Percentiles rank a stretch among this genome's conserved stretches.
Evolutionary conservation across 345 rosid genomes (phyloP).

Genomic region (Eucalyptus regnans): DNA sequence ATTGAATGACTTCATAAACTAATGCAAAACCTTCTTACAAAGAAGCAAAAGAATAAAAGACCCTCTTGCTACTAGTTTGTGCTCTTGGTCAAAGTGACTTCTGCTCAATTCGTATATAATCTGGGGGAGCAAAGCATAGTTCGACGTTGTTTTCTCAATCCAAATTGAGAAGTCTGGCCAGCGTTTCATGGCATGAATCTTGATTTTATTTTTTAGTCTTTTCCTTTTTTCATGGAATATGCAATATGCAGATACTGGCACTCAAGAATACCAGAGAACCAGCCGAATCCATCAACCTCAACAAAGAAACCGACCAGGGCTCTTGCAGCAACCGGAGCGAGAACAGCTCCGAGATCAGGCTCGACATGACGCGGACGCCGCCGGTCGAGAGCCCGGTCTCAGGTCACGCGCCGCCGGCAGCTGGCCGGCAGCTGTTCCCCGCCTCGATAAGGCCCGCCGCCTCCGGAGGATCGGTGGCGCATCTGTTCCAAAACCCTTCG

Average conservation of each 20-base stretch:
- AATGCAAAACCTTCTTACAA: not conserved
- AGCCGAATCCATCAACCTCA: conserved; percentile 77
- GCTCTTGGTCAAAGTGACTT: not conserved
- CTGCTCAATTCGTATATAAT: not conserved
- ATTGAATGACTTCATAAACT: not conserved
- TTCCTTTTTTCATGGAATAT: not conserved
- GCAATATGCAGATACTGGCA: conserved; percentile 58
- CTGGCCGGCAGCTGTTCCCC: conserved; percentile 54
- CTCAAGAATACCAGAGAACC: conserved; percentile 67
- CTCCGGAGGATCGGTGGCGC: conserved; percentile 14
- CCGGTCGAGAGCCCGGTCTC: conserved; percentile 75
- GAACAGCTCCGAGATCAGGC: conserved; percentile 75
- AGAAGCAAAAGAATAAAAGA: not conserved
- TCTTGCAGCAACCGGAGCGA: conserved; percentile 93
- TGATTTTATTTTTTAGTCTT: not conserved
- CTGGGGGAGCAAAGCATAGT: not conserved
- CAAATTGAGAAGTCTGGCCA: not conserved
- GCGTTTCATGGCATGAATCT: not conserved
- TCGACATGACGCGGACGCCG: conserved; percentile 68
- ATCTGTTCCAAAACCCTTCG: conserved; percentile 43
- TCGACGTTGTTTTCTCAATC: not conserved
- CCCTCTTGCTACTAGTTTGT: not conserved
- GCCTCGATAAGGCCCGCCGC: not conserved
- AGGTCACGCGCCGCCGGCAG: conserved; percentile 5
- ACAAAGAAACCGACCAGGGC: conserved; percentile 84